Evolutionary conservation across 2,329 filamentous ascomycete species (phyloP).

Genomic region (Fusarium robinianum): DNA sequence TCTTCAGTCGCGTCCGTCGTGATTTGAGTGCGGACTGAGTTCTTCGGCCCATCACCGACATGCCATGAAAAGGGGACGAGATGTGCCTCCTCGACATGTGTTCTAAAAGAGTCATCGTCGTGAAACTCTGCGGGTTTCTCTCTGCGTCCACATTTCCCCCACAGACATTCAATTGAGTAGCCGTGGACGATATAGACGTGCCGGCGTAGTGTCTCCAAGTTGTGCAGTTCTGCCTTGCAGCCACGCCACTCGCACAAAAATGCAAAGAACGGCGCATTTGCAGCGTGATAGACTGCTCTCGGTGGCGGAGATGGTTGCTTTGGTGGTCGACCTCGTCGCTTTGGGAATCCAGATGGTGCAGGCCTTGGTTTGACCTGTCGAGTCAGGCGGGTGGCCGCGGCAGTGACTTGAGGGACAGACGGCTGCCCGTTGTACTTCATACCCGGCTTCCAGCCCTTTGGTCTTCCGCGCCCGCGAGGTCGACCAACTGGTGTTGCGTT

Average conservation of each 20-base stretch:
- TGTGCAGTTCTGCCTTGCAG: conserved; percentile 65
- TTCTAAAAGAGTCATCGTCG: conserved; percentile 45
- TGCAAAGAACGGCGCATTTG: conserved; percentile 51
- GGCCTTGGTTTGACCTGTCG: conserved; percentile 38
- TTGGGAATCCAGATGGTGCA: conserved; percentile 35
- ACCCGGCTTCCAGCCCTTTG: conserved; percentile 50
- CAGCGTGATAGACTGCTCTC: conserved; percentile 47
- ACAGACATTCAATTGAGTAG: conserved; percentile 34
- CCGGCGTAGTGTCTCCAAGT: conserved; percentile 60
- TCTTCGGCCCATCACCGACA: conserved; percentile 61
- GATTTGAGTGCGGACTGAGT: conserved; percentile 36
- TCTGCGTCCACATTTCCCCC: conserved; percentile 39
- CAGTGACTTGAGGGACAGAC: conserved; percentile 17
- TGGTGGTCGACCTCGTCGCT: conserved; percentile 50
- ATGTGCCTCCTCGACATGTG: conserved; percentile 60
- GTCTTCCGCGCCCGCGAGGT: conserved; percentile 46
- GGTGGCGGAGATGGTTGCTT: conserved; percentile 46
- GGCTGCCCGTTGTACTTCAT: conserved; percentile 38
- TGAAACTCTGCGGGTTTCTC: conserved; percentile 42
- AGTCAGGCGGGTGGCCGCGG: conserved; percentile 28
- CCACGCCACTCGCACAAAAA: conserved; percentile 64
- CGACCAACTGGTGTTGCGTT: conserved; percentile 10
- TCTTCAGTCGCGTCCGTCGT: conserved; percentile 34
- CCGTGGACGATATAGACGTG: conserved; percentile 59
- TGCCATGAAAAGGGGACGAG: conserved; percentile 60